Conservation (phyloP, 176 grass and related monocot genomes). For the Bolboschoenus planiculmis region DNA sequence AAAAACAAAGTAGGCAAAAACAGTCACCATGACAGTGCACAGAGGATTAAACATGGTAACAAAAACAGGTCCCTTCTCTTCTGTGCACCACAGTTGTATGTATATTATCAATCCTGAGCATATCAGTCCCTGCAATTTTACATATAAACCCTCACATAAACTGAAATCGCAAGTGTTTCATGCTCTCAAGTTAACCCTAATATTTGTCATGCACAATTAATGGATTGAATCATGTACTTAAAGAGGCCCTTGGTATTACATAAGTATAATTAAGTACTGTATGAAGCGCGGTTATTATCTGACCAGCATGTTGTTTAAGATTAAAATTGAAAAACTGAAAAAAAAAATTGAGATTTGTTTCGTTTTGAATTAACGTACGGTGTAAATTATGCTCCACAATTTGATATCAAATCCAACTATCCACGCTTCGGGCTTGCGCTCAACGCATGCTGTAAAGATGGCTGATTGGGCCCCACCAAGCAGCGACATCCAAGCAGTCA, state of each 20-base stretch:
- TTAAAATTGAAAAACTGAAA: neutral
- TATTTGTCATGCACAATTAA: neutral
- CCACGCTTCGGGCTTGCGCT: slow-evolving; percentile 46
- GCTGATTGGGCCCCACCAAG: slow-evolving; percentile 61
- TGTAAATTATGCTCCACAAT: slow-evolving; percentile 75
- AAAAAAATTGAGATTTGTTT: neutral
- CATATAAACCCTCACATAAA: neutral
- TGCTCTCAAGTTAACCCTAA: neutral
- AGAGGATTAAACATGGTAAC: slow-evolving; percentile 97
- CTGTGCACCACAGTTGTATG: slow-evolving; percentile 83
- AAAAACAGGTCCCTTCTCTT: slow-evolving; percentile 86
- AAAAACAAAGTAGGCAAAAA: slow-evolving; percentile 66
- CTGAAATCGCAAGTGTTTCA: neutral
- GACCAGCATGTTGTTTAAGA: neutral
- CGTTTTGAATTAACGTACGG: slow-evolving; percentile 10
- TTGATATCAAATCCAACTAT: slow-evolving; percentile 67
- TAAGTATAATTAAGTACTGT: neutral
- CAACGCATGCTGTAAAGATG: slow-evolving; percentile 41
- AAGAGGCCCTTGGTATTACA: too few species aligned
- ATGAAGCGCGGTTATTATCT: neutral
- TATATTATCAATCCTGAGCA: slow-evolving; percentile 78
- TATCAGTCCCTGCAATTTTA: slow-evolving; percentile 41
- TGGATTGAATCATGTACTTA: neutral
- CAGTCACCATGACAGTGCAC: slow-evolving; percentile 61
- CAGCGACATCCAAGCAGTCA: slow-evolving; percentile 77